These are phyloP conservation scores for Mortierella sp. DNA, from an alignment of 371 early-diverging fungal species.

Conservation along the genomic window DNA sequence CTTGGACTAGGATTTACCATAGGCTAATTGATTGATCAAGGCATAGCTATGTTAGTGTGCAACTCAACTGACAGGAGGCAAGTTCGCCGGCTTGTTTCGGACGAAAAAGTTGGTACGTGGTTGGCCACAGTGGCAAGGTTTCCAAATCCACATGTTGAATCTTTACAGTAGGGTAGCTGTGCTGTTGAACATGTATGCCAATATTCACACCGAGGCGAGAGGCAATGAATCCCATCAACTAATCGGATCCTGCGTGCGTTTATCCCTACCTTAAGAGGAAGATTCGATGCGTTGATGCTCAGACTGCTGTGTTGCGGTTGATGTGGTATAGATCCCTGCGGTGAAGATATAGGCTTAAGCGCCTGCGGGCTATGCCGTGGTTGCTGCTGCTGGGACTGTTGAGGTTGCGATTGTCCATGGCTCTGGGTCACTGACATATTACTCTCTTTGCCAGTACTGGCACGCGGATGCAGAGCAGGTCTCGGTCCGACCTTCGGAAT, in stretches of 20 bases:
- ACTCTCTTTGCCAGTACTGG: background rate
- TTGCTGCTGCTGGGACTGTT: slow-evolving; percentile 9
- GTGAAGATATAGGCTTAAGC: slow-evolving; percentile 2
- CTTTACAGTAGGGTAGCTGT: background rate
- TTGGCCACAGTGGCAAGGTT: background rate
- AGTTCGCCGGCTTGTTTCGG: background rate
- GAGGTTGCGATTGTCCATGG: background rate
- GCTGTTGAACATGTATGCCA: slow-evolving; percentile 1
- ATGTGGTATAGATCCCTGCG: slow-evolving; percentile 5
- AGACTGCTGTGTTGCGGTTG: slow-evolving; percentile 18
- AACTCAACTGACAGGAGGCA: background rate
- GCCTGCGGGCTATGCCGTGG: slow-evolving; percentile 6
- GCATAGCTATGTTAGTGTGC: background rate
- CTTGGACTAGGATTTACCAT: slow-evolving; percentile 12
- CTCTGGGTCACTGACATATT: background rate
- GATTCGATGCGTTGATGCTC: background rate
- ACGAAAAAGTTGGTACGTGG: background rate
- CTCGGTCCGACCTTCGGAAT: slow-evolving; percentile 1
- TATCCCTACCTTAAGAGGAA: slow-evolving; percentile 23
- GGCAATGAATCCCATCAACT: background rate
- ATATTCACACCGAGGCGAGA: no score
- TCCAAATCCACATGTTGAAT: background rate
- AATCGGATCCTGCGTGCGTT: background rate
- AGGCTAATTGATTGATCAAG: slow-evolving; percentile 10
- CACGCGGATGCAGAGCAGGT: background rate